Base-by-base conservation (phyloP, 768 basidiomycete species). In the Rhizopogon vesiculosus region DNA sequence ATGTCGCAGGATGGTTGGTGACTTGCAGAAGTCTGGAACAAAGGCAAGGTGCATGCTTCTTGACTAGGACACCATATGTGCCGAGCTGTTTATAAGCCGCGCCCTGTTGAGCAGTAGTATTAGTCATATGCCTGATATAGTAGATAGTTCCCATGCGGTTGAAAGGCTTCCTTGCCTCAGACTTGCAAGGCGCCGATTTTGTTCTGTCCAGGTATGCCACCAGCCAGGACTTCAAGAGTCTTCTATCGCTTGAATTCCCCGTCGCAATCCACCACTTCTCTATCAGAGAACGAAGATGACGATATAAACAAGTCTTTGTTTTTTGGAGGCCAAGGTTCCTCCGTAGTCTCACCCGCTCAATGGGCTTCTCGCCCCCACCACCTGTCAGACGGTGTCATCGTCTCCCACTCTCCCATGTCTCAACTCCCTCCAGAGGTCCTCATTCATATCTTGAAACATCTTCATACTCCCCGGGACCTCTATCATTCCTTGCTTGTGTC, bases 371-470 rank as follows among this genome's bases (percentile, higher is more conserved):
- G 65, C 40, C 53, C 58, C 35, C 55, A 54, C 18, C 61, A 60
- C 71, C 78, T 54, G 56, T 68, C 68, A 73, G 74, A 63, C 66
- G 65, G 40, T 61, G 56, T 59, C n/a, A 53, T 53, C 64, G 61
- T 6, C 61, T 63, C 69, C 13, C 74, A 73, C 51, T 81, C 86
- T 15, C 83, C 81, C 50, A 86, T 89, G 64, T 77, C 85, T 7
- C 74, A 76, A 49, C 76, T 98, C 4, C 95, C 95, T 7, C 89
- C 91, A 56, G 96, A 98, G 70, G 81, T 98, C 41, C 85, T 98
- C 66, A 90, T 97, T 15, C 88, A 96, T 67, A 89, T 98, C 65
- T 81, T 99, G 62, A 90, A 87, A 61, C 84, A 93, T 62, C 78
- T 99, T 12, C 82, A 87, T 61, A 78, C 83, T 0, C 75, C 86